Conservation (phyloP, 331 rosid species). For the Prunus yedoensis region DNA sequence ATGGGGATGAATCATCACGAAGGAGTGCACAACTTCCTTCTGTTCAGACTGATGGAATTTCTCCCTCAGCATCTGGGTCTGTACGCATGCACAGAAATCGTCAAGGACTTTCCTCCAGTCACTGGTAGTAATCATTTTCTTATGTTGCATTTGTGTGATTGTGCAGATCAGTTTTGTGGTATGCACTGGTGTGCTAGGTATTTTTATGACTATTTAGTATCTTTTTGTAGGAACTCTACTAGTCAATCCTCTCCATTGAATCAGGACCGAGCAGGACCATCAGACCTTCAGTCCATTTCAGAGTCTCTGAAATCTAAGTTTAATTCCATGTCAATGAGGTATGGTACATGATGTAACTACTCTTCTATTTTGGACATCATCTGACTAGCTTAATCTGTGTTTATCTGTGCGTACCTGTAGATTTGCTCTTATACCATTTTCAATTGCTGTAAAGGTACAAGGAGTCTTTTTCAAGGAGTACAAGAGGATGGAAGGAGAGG, state of each 20-base stretch:
- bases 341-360: slow-evolving; percentile 12
- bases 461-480: slow-evolving; percentile 78
- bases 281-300: slow-evolving; percentile 75
- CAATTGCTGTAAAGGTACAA: slow-evolving; percentile 55
- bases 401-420: background rate
- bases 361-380: slow-evolving; percentile 4
- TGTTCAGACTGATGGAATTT: slow-evolving; percentile 37
- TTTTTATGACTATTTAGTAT: slow-evolving; percentile 6
- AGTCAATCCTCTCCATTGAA: slow-evolving; percentile 39
- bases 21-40: slow-evolving; percentile 32
- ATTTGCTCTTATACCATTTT: slow-evolving; percentile 22
- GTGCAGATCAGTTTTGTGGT: background rate
- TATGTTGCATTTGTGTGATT: background rate
- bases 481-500: slow-evolving; percentile 86
- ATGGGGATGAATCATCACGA: slow-evolving; percentile 44
- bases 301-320: slow-evolving; percentile 76
- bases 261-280: slow-evolving; percentile 69
- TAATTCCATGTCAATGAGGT: slow-evolving; percentile 67
- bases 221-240: slow-evolving; percentile 42
- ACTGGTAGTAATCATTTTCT: slow-evolving; percentile 44
- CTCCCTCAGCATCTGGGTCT: slow-evolving; percentile 52
- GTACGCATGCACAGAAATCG: slow-evolving; percentile 34
- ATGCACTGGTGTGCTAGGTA: background rate
- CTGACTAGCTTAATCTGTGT: background rate
- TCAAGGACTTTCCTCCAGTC: slow-evolving; percentile 38